A percentile compares a stretch with the other conserved stretches of the same genome.
These are phyloP conservation scores for Rhexocercosporidium sp. DNA, from an alignment of 2,329 filamentous ascomycete species.

Conservation along the genomic window DNA sequence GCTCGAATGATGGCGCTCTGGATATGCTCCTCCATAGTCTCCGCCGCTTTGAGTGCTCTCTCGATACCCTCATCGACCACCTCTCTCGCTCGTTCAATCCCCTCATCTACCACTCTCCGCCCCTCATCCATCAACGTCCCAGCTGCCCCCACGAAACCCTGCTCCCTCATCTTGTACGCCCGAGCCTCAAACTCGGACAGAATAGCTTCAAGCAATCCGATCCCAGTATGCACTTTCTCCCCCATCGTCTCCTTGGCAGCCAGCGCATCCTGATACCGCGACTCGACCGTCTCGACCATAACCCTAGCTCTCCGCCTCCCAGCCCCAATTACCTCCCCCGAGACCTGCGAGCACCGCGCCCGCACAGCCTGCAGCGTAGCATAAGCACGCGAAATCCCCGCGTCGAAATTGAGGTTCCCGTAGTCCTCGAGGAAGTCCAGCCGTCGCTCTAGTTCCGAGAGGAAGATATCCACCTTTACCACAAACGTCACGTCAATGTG, in stretches of 20 bases:
- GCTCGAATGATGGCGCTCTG: slow-evolving; percentile 77
- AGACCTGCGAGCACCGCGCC: slow-evolving; percentile 86
- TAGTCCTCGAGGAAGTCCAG: slow-evolving; percentile 90
- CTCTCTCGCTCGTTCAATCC: slow-evolving; percentile 73
- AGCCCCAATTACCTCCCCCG: slow-evolving; percentile 86
- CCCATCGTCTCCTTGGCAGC: slow-evolving; percentile 85
- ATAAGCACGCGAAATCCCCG: slow-evolving; percentile 84
- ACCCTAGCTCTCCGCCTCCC: slow-evolving; percentile 84
- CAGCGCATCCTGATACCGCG: slow-evolving; percentile 84
- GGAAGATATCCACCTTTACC: slow-evolving; percentile 75
- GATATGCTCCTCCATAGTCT: slow-evolving; percentile 83
- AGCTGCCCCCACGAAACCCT: slow-evolving; percentile 75
- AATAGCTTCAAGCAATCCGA: slow-evolving; percentile 85
- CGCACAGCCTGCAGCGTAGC: slow-evolving; percentile 85
- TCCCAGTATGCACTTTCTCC: slow-evolving; percentile 87
- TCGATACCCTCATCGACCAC: slow-evolving; percentile 83
- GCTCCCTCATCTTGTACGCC: slow-evolving; percentile 79
- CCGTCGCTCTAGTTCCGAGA: slow-evolving; percentile 84
- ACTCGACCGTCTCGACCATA: slow-evolving; percentile 91
- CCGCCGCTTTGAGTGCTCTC: slow-evolving; percentile 80
- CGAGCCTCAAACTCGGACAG: slow-evolving; percentile 84
- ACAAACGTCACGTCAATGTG: slow-evolving; percentile 5
- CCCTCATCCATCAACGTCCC: slow-evolving; percentile 78
- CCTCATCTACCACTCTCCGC: slow-evolving; percentile 79
- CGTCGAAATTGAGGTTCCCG: slow-evolving; percentile 81